phyloP scores from a whole-genome alignment of 2,329 filamentous ascomycete species.

The Colletotrichum eleusines region DNA sequence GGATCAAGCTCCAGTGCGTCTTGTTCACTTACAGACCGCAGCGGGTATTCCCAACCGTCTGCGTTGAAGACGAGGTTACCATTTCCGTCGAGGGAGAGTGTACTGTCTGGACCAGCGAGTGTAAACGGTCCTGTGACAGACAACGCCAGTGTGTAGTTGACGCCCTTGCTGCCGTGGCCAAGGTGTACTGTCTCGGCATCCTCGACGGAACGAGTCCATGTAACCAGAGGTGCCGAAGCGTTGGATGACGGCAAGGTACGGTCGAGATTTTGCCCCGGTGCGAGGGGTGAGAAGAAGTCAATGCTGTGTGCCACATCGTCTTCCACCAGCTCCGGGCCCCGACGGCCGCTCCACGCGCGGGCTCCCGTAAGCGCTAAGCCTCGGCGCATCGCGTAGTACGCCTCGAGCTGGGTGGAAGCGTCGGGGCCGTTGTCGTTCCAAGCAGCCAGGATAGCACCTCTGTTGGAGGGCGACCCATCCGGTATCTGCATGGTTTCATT shows the following conservation, averaged over 20 bases:
- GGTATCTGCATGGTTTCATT: slow-evolving; percentile 55
- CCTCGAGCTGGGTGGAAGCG: slow-evolving; percentile 61
- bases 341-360: slow-evolving; percentile 56
- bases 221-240: slow-evolving; percentile 45
- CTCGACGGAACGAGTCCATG: slow-evolving; percentile 48
- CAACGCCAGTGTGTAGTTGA: slow-evolving; percentile 58
- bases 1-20: slow-evolving; percentile 62
- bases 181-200: slow-evolving; percentile 42
- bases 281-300: slow-evolving; percentile 51
- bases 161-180: slow-evolving; percentile 56
- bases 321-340: slow-evolving; percentile 50
- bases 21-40: slow-evolving; percentile 56
- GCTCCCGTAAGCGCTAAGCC: slow-evolving; percentile 57
- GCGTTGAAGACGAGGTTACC: slow-evolving; percentile 16
- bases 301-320: slow-evolving; percentile 50
- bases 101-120: slow-evolving; percentile 16
- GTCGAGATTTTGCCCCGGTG: slow-evolving; percentile 60
- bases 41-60: slow-evolving; percentile 59
- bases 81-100: not conserved
- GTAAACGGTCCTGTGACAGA: slow-evolving; percentile 41
- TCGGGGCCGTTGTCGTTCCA: slow-evolving; percentile 64
- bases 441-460: slow-evolving; percentile 56
- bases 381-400: slow-evolving; percentile 59
- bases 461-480: slow-evolving; percentile 46
- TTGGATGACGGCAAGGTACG: slow-evolving; percentile 45